These are phyloP conservation scores for Pinguiococcus pyrenoidosus DNA, from an alignment of 108 stramenopile species.

Conservation along the genomic window DNA sequence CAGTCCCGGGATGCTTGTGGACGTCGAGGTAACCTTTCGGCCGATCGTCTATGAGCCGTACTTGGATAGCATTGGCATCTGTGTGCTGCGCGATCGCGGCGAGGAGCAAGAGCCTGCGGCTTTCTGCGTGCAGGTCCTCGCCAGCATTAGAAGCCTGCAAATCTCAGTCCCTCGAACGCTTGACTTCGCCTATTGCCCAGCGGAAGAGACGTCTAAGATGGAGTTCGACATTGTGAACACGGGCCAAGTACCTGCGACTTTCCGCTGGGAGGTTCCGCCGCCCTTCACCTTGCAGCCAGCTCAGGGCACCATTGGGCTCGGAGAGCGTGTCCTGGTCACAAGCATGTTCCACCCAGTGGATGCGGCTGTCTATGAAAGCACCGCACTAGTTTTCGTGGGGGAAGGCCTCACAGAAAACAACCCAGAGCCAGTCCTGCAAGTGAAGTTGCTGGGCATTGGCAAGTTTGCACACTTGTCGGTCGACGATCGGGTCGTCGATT, in stretches of 20 bases:
- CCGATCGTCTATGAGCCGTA: slow-evolving; percentile 37
- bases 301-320: slow-evolving; percentile 22
- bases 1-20: slow-evolving; percentile 24
- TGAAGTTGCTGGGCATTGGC: slow-evolving; percentile 30
- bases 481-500: slow-evolving; percentile 24
- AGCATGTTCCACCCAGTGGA: slow-evolving; percentile 18
- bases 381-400: slow-evolving; percentile 30
- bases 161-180: slow-evolving; percentile 16
- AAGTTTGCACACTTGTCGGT: slow-evolving; percentile 32
- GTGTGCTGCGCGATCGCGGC: slow-evolving; percentile 21
- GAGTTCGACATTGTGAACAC: slow-evolving; percentile 26
- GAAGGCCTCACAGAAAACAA: slow-evolving; percentile 39
- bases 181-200: slow-evolving; percentile 39
- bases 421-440: slow-evolving; percentile 25
- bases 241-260: slow-evolving; percentile 37
- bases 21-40: slow-evolving; percentile 42
- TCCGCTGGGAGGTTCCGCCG: slow-evolving; percentile 30
- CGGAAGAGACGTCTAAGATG: slow-evolving; percentile 11
- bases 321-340: slow-evolving; percentile 7
- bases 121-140: slow-evolving; percentile 46
- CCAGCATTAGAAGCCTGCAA: slow-evolving; percentile 25
- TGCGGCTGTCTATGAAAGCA: slow-evolving; percentile 33
- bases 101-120: slow-evolving; percentile 15
- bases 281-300: slow-evolving; percentile 37
- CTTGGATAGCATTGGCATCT: slow-evolving; percentile 41